These are phyloP conservation scores for Xeromyces bisporus DNA, from an alignment of 495 filamentous ascomycete species.

Conservation along the genomic window DNA sequence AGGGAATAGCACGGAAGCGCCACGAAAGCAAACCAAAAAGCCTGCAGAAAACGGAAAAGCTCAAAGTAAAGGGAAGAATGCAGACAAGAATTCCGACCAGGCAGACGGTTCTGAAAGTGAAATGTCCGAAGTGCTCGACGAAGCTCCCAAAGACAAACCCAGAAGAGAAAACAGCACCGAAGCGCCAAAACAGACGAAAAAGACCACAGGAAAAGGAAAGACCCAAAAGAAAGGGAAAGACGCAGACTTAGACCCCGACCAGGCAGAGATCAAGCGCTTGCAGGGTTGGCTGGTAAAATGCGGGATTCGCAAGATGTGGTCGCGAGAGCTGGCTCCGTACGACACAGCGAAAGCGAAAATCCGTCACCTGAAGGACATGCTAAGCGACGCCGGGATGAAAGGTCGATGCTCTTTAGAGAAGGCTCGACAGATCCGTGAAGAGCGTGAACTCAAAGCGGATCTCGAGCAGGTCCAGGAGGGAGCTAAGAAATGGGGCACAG, in stretches of 20 bases:
- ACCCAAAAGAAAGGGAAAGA: slow-evolving; percentile 17
- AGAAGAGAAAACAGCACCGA: slow-evolving; percentile 24
- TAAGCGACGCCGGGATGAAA: slow-evolving; percentile 69
- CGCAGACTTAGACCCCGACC: slow-evolving; percentile 43
- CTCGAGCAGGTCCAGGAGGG: slow-evolving; percentile 67
- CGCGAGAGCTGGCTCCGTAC: slow-evolving; percentile 58
- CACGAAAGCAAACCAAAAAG: slow-evolving; percentile 21
- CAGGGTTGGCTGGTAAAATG: slow-evolving; percentile 82
- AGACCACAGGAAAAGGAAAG: no score
- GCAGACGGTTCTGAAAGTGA: slow-evolving; percentile 54
- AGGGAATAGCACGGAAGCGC: slow-evolving; percentile 17
- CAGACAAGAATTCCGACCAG: slow-evolving; percentile 12
- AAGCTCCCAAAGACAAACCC: slow-evolving; percentile 39
- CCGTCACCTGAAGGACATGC: slow-evolving; percentile 56
- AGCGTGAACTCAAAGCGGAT: slow-evolving; percentile 64
- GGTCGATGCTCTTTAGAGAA: slow-evolving; percentile 73
- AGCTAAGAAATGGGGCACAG: slow-evolving; percentile 55
- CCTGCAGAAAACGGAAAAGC: slow-evolving; percentile 16
- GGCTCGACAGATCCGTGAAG: slow-evolving; percentile 70
- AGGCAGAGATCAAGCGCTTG: slow-evolving; percentile 76
- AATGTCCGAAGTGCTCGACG: slow-evolving; percentile 60
- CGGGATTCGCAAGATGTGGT: slow-evolving; percentile 87
- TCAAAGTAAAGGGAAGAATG: no score
- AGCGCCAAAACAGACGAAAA: slow-evolving; percentile 17
- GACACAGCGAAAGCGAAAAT: slow-evolving; percentile 68